A percentile compares a stretch with the other conserved stretches of the same genome.
Conservation (phyloP, 768 basidiomycete genomes). For the Myochromella boudieri region DNA sequence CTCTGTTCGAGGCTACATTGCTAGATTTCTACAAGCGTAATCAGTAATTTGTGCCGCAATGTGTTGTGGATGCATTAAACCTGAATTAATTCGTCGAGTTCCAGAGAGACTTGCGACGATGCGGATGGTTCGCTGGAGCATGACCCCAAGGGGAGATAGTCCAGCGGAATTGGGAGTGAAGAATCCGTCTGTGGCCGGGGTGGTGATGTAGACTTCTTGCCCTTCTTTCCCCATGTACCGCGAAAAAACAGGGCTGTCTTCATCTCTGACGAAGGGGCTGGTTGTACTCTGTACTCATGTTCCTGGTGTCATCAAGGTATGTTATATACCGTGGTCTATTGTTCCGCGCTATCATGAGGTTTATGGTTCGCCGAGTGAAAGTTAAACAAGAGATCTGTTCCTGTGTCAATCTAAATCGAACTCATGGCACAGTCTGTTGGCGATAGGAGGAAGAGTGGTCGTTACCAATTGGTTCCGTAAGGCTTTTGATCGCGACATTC, state of each 20-base stretch:
- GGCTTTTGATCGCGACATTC: slow-evolving; percentile 2
- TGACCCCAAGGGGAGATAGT: slow-evolving; percentile 5
- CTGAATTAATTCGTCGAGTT: slow-evolving; percentile 4
- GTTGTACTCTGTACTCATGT: neutral
- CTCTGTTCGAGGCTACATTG: neutral
- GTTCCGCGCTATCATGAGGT: slow-evolving; percentile 23
- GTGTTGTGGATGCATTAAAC: neutral
- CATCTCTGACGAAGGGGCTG: slow-evolving; percentile 25
- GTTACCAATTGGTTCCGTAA: neutral
- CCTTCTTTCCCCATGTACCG: slow-evolving; percentile 38
- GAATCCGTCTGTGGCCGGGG: neutral
- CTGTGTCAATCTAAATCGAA: slow-evolving; percentile 19
- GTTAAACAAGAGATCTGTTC: slow-evolving; percentile 33
- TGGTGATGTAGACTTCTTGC: slow-evolving; percentile 21
- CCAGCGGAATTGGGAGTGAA: slow-evolving; percentile 1
- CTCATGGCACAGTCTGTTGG: slow-evolving; percentile 12
- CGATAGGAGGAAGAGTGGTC: slow-evolving; percentile 2
- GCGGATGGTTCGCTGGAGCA: slow-evolving; percentile 3
- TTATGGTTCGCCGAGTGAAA: slow-evolving; percentile 20
- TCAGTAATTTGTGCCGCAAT: neutral
- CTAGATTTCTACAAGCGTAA: neutral
- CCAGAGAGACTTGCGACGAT: slow-evolving; percentile 2
- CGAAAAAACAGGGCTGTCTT: slow-evolving; percentile 40
- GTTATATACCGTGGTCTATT: slow-evolving; percentile 7
- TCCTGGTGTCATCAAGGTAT: neutral